phyloP scores from a whole-genome alignment of 148 eudicot species.

The Oxyria digyna region DNA sequence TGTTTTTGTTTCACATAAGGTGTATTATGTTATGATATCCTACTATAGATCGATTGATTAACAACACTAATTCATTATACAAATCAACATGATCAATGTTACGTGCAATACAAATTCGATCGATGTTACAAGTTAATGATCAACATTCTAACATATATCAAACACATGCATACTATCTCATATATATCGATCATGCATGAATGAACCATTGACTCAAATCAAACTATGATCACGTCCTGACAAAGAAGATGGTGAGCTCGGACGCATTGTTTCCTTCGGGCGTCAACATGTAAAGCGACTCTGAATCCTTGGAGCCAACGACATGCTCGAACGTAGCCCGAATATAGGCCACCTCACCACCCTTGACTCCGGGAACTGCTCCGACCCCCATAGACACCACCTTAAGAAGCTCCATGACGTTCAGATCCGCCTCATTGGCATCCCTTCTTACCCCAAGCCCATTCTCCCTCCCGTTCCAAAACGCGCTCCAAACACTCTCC shows the following conservation, averaged over 20 bases:
- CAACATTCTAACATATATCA: too few relatives aligned
- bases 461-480: slow-evolving; percentile 53
- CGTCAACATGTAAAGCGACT: slow-evolving; percentile 67
- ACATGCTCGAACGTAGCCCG: slow-evolving; percentile 62
- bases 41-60: too few relatives aligned
- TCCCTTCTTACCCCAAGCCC: slow-evolving; percentile 61
- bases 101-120: too few relatives aligned
- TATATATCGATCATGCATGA: neutral
- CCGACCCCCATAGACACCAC: slow-evolving; percentile 73
- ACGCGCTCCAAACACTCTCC: slow-evolving; percentile 67
- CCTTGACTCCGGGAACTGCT: slow-evolving; percentile 50
- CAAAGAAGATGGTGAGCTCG: slow-evolving; percentile 68
- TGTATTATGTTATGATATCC: too few relatives aligned
- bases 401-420: slow-evolving; percentile 56
- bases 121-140: too few relatives aligned
- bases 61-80: too few relatives aligned
- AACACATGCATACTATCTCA: too few relatives aligned
- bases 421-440: slow-evolving; percentile 50
- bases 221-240: slow-evolving; percentile 30
- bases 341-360: slow-evolving; percentile 61
- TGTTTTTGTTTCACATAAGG: too few relatives aligned
- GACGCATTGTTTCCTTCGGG: slow-evolving; percentile 64
- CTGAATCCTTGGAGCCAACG: slow-evolving; percentile 66
- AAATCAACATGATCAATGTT: too few relatives aligned
- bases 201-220: neutral